Evolutionary conservation across 2,329 filamentous ascomycete genomes (phyloP).

Genomic region (Botrytis tulipae): DNA sequence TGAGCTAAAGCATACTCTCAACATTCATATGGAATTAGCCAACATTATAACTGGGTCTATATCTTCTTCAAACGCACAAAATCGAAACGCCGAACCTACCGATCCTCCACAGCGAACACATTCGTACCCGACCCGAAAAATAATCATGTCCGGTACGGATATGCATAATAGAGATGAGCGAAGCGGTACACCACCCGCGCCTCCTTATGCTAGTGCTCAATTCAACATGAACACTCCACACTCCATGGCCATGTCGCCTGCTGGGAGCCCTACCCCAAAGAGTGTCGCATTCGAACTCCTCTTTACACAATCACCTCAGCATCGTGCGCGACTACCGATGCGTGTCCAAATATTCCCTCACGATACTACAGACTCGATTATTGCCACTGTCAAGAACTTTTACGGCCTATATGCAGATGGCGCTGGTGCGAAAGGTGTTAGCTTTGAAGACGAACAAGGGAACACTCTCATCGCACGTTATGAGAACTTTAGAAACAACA

Average conservation of each 20-base stretch:
- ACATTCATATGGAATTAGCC: conserved; percentile 30
- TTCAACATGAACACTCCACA: conserved; percentile 33
- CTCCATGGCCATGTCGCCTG: conserved; percentile 35
- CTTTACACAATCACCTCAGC: conserved; percentile 64
- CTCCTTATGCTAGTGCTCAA: conserved; percentile 29
- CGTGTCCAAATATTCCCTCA: conserved; percentile 89
- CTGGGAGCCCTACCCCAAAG: conserved; percentile 53
- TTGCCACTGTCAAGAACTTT: conserved; percentile 98
- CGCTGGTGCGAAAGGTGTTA: conserved; percentile 73
- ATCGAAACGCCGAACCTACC: conserved; percentile 28
- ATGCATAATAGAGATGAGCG: conserved; percentile 30
- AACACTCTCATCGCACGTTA: conserved; percentile 93
- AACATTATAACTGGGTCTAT: conserved; percentile 29
- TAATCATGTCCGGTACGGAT: conserved; percentile 33
- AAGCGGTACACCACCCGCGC: conserved; percentile 36
- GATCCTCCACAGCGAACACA: conserved; percentile 28
- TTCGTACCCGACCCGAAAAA: conserved; percentile 34
- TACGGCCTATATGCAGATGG: conserved; percentile 86
- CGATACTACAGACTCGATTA: conserved; percentile 95
- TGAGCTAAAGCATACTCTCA: conserved; percentile 13
- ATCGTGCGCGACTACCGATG: conserved; percentile 76
- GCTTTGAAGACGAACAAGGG: conserved; percentile 87
- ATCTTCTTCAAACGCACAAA: conserved; percentile 33
- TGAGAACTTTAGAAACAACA: conserved; percentile 91
- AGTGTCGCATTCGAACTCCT: conserved; percentile 78